These are phyloP conservation scores for Colletotrichum abscissum DNA, from an alignment of 2,329 filamentous ascomycete genomes.

Conservation along the genomic window DNA sequence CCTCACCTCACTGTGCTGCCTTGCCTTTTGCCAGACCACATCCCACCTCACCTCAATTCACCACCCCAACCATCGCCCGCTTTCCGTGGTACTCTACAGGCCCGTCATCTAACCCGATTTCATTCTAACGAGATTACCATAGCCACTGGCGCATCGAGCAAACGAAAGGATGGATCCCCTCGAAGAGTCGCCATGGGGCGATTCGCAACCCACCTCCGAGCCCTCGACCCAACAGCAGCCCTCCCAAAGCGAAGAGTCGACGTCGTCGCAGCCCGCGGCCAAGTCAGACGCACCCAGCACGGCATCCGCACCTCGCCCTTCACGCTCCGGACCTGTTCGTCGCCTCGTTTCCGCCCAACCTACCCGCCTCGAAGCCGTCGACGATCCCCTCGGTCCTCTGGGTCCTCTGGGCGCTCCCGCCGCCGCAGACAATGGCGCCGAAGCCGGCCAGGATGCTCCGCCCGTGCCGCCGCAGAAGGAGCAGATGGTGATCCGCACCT, in stretches of 20 bases:
- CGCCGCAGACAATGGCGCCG: slow-evolving; percentile 54
- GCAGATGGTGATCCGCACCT: slow-evolving; percentile 69
- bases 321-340: slow-evolving; percentile 60
- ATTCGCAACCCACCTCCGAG: slow-evolving; percentile 50
- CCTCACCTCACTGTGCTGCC: background rate
- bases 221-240: slow-evolving; percentile 46
- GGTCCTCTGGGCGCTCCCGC: slow-evolving; percentile 70
- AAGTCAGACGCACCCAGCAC: slow-evolving; percentile 44
- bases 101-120: background rate
- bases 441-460: slow-evolving; percentile 62
- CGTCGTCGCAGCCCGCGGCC: slow-evolving; percentile 42
- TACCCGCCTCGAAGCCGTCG: slow-evolving; percentile 81
- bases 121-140: background rate
- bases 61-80: background rate
- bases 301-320: slow-evolving; percentile 49
- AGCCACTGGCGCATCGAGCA: background rate
- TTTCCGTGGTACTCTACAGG: background rate
- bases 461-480: slow-evolving; percentile 78
- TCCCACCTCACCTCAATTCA: background rate
- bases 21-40: slow-evolving; percentile 15
- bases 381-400: slow-evolving; percentile 81
- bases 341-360: slow-evolving; percentile 76
- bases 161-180: slow-evolving; percentile 55
- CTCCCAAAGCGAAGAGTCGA: slow-evolving; percentile 42
- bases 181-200: slow-evolving; percentile 66